Evolutionary conservation across 2,329 filamentous ascomycete genomes (phyloP), one percentile per base, ranked within the genome.

Genomic region (Mollisiaceae sp.): DNA sequence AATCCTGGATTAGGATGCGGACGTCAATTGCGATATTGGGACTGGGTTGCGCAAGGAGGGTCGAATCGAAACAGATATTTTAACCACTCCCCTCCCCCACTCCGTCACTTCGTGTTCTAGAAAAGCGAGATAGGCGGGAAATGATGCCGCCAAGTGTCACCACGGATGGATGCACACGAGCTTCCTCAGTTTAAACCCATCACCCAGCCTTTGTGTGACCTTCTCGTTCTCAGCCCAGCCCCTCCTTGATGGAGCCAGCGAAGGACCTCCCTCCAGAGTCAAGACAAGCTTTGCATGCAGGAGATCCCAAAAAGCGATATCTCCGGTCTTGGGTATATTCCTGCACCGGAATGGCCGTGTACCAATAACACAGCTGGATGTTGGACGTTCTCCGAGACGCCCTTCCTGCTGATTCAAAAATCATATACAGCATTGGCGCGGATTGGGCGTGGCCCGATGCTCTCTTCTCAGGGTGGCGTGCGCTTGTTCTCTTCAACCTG

Each of bases 41-140:
- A 55, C 18, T 55, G 52, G 52, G 15, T 2, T 55, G 35, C 24
- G 18, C 5, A 24, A n/a, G 45, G 22, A n/a, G 45, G 45, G 45
- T 50, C 45, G 20, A 22, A 50, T 50, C 45, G 45, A 50, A 50
- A 50, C 6, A 50, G 3, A 2, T 55, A 55, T 55, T 55, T 35
- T 35, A 55, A 55, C 35, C 52, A 38, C 52, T 55, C 52, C 8
- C n/a, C 15, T 35, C 27, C 27, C 24, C 52, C 35, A 8, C 11
- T 18, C 8, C 15, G 38, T 41, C 38, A 9, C 38, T 41, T 12
- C 38, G 45, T 24, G 20, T 50, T 50, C 45, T 50, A 50, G 45
- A 50, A 50, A 24, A 20, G n/a, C 1, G 18, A 20, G n/a, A 50
- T n/a, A 14, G 45, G 18, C 22, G 45, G 22, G 11, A 24, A 18